Base-by-base conservation (phyloP, 495 filamentous ascomycete species). In the Rusavskia elegans region DNA sequence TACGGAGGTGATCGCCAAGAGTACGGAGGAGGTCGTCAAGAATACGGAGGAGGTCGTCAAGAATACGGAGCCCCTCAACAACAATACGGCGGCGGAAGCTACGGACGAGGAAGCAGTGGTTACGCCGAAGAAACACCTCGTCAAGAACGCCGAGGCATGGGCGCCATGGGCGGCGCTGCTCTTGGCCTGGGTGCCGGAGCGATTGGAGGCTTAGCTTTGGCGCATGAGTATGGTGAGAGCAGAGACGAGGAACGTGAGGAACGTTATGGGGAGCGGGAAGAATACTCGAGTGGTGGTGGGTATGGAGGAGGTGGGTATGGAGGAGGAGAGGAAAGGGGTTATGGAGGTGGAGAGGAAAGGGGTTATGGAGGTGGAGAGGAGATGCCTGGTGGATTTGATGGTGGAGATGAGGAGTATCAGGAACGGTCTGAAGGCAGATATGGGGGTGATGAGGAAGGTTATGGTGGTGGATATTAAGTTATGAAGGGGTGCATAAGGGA, bases 321-420 rank as follows among this genome's bases (percentile, higher is more conserved):
- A 5, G 48, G 9, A 7, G 20, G 11, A 11, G 48, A 53, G 19
- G 45, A 41, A 11, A 20, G 25, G 20, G 30, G 53, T 9, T 52
- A 45, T 38, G 53, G 46, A 51, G 21, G 41, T 8, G 52, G 45
- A 25, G 32, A 51, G 8, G 38, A n/a, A 17, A 5, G 23, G 45
- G 55, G 13, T 0, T 44, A 46, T 10, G 48, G 50, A 49, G 57
- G 40, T 52, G 55, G 61, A 53, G 63, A 55, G 13, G 32, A 35
- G 13, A 35, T 35, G 32, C 32, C 32, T 13, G 32, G 32, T 35
- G 32, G 32, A 35, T 35, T 35, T 35, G 59, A 41, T 5, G 29
- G 49, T 30, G 44, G 35, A 11, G 45, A 49, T 30, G 32, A 50
- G 6, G 53, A 54, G 36, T 44, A 50, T 38, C 48, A 51, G 53